phyloP scores from a whole-genome alignment of 306 rosid genomes.

The barrel medic (Medicago truncatula) region DNA sequence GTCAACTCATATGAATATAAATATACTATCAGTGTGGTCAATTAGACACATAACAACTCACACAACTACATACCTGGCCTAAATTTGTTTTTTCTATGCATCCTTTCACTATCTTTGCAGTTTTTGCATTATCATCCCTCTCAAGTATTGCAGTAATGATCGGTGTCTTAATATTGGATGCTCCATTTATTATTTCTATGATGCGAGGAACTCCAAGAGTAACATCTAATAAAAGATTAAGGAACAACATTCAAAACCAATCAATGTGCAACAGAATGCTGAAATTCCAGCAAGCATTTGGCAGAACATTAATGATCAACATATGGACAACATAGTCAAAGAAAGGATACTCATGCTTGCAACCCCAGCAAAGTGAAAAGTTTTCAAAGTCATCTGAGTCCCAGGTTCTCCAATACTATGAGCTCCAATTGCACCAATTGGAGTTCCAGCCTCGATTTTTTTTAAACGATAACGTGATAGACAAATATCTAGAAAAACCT shows the following conservation, averaged over 20 bases:
- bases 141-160: conserved; percentile 83
- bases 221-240: conserved; percentile 68
- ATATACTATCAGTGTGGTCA: no score
- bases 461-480: conserved; percentile 78
- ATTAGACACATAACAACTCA: no score
- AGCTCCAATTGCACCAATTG: conserved; percentile 95
- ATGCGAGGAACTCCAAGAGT: conserved; percentile 98
- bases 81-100: conserved; percentile 91
- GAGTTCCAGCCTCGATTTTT: conserved; percentile 89
- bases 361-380: conserved; percentile 99
- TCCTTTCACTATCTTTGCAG: conserved; percentile 77
- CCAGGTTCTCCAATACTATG: conserved; percentile 99
- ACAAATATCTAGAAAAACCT: conserved; percentile 88
- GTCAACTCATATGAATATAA: no score
- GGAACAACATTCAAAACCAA: conserved; percentile 48
- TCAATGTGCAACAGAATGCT: conserved; percentile 30
- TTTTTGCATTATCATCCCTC: conserved; percentile 55
- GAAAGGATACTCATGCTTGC: conserved; percentile 99
- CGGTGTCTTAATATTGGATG: conserved; percentile 80
- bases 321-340: conserved; percentile 21
- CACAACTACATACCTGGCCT: conserved; percentile 69
- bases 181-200: conserved; percentile 88
- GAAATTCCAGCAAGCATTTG: conserved; percentile 15
- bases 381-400: conserved; percentile 95
- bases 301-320: conserved; percentile 22